Evolutionary conservation across 1,284 basidiomycete genomes (phyloP).

Genomic region (Wallemia ichthyophaga): DNA sequence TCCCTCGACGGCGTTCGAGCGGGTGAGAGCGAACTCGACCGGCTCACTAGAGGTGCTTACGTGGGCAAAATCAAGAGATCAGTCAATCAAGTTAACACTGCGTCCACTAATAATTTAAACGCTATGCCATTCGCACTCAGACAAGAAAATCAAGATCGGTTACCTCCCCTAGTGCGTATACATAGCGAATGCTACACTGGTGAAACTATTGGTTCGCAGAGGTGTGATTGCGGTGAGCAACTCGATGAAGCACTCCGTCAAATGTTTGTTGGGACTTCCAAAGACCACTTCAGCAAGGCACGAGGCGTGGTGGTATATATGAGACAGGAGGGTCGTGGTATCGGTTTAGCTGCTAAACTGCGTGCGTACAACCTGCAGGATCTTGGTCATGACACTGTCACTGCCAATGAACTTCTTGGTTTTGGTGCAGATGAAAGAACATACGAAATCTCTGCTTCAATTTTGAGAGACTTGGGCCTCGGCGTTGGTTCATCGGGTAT

Average conservation of each 20-base stretch:
- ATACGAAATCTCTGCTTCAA: slow-evolving; percentile 72
- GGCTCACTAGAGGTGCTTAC: slow-evolving; percentile 78
- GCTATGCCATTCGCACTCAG: background rate
- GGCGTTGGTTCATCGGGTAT: slow-evolving; percentile 25
- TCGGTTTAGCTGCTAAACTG: slow-evolving; percentile 83
- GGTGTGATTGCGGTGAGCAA: slow-evolving; percentile 97
- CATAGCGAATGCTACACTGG: slow-evolving; percentile 98
- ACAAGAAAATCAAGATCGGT: slow-evolving; percentile 5
- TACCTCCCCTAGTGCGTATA: slow-evolving; percentile 60
- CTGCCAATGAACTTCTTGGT: slow-evolving; percentile 82
- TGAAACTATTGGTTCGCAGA: slow-evolving; percentile 90
- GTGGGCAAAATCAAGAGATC: slow-evolving; percentile 32
- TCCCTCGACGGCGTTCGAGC: slow-evolving; percentile 48
- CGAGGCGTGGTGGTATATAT: slow-evolving; percentile 90
- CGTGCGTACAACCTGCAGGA: slow-evolving; percentile 96
- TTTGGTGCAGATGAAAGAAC: slow-evolving; percentile 78
- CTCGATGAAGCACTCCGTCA: slow-evolving; percentile 81
- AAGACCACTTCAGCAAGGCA: slow-evolving; percentile 11
- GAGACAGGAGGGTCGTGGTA: slow-evolving; percentile 94
- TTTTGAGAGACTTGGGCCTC: slow-evolving; percentile 59
- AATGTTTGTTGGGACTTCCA: slow-evolving; percentile 32
- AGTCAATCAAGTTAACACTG: background rate
- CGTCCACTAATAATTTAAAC: background rate
- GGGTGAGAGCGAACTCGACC: slow-evolving; percentile 71
- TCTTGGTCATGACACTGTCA: slow-evolving; percentile 89